phyloP scores from a whole-genome alignment of 768 basidiomycete species.

The Agaricus bisporus region DNA sequence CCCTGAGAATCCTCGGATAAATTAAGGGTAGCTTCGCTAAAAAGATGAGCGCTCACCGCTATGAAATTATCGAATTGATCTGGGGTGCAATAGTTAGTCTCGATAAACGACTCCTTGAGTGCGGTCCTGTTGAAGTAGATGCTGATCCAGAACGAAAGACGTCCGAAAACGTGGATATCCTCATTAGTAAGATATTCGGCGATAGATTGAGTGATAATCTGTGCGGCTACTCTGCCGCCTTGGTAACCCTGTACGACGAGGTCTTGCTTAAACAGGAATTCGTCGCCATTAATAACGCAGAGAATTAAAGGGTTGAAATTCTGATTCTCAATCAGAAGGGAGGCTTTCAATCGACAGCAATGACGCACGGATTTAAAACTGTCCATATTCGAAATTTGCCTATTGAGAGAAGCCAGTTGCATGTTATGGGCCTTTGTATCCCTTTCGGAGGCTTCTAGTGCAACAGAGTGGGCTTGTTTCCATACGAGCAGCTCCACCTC shows the following conservation, averaged over 20 bases:
- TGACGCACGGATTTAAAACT: constrained; percentile 38
- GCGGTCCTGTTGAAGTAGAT: constrained; percentile 63
- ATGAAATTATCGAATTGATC: constrained; percentile 70
- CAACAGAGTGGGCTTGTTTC: constrained; percentile 64
- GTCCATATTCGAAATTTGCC: constrained; percentile 56
- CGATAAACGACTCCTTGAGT: constrained; percentile 43
- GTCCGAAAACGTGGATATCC: constrained; percentile 52
- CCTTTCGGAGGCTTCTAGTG: constrained; percentile 56
- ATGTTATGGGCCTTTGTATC: constrained; percentile 63
- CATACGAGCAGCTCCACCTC: constrained; percentile 65
- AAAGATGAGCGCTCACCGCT: constrained; percentile 26
- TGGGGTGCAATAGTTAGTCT: constrained; percentile 48
- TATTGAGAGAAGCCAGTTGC: constrained; percentile 57
- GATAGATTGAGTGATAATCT: constrained; percentile 60
- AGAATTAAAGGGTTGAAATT: constrained; percentile 64
- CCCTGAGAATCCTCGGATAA: constrained; percentile 35
- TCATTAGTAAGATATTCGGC: constrained; percentile 63
- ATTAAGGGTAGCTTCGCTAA: background rate
- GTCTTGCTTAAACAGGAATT: constrained; percentile 55
- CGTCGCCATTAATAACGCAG: constrained; percentile 71
- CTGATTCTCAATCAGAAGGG: constrained; percentile 22
- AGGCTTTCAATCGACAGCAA: background rate
- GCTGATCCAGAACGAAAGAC: constrained; percentile 71
- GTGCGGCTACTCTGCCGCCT: constrained; percentile 60
- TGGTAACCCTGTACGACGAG: constrained; percentile 57